A percentile compares a stretch with the other conserved stretches of the same genome.
phyloP scores from a whole-genome alignment of 2,329 filamentous ascomycete species.

The Onygenales sp. region DNA sequence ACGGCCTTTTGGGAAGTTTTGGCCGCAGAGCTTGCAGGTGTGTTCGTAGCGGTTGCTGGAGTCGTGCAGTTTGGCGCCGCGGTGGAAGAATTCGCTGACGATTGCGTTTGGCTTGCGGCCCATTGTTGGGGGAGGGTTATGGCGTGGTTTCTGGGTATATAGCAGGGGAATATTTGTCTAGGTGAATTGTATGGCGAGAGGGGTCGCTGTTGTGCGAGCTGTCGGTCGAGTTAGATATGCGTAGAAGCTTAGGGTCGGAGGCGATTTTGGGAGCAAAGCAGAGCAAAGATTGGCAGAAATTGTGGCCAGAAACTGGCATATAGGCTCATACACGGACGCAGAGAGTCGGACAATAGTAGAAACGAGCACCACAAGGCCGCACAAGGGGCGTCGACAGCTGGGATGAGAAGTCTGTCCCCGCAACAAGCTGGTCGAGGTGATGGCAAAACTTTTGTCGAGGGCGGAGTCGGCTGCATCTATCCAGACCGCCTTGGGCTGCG shows the following conservation, averaged over 20 bases:
- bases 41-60: slow-evolving; percentile 87
- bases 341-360: neutral
- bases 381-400: neutral
- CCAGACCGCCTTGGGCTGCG: neutral
- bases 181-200: neutral
- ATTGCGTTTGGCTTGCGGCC: slow-evolving; percentile 75
- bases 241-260: no score
- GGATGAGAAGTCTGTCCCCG: neutral
- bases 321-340: neutral
- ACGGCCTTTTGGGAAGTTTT: slow-evolving; percentile 82
- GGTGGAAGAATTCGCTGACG: slow-evolving; percentile 79
- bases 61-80: slow-evolving; percentile 77
- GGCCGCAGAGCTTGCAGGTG: slow-evolving; percentile 79
- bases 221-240: neutral
- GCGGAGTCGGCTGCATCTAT: slow-evolving; percentile 1
- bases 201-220: neutral
- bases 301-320: neutral
- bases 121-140: slow-evolving; percentile 40
- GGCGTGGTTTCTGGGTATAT: slow-evolving; percentile 12
- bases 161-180: neutral
- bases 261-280: neutral
- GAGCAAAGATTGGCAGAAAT: neutral
- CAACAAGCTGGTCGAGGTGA: neutral
- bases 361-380: neutral
- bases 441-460: slow-evolving; percentile 5